Conservation (phyloP, 768 basidiomycete species). For the Boletus reticuloceps region DNA sequence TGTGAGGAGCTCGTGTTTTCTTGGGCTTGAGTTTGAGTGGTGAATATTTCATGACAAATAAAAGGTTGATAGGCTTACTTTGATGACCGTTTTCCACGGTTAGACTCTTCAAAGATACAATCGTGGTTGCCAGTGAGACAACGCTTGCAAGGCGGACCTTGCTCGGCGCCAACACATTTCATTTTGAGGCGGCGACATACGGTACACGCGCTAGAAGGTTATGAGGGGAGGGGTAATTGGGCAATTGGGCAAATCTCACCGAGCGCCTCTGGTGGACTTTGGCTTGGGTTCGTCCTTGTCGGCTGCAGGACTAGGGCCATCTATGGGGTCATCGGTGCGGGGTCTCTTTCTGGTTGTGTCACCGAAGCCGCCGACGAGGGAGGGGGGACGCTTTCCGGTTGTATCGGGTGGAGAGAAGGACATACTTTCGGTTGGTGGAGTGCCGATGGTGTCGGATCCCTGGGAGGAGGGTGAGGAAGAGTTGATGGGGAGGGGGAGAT, state of each 20-base stretch:
- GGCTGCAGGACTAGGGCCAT: slow-evolving; percentile 47
- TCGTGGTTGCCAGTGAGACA: slow-evolving; percentile 78
- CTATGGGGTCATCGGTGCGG: slow-evolving; percentile 53
- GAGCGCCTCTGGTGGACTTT: slow-evolving; percentile 85
- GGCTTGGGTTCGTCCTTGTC: slow-evolving; percentile 69
- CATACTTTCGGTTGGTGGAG: slow-evolving; percentile 65
- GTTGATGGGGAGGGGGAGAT: slow-evolving; percentile 53
- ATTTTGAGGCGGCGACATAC: slow-evolving; percentile 91
- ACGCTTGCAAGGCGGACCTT: slow-evolving; percentile 89
- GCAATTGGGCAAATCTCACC: slow-evolving; percentile 44
- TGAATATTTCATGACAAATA: slow-evolving; percentile 25
- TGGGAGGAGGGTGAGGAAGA: slow-evolving; percentile 81
- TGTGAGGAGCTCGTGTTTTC: slow-evolving; percentile 82
- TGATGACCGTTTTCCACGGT: slow-evolving; percentile 86
- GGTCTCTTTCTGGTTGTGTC: slow-evolving; percentile 55
- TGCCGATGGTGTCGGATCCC: slow-evolving; percentile 73
- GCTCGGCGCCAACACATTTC: slow-evolving; percentile 90
- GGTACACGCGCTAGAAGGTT: slow-evolving; percentile 70
- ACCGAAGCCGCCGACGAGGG: slow-evolving; percentile 35
- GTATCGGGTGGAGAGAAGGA: slow-evolving; percentile 48
- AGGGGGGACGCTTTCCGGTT: slow-evolving; percentile 68
- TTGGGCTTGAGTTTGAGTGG: slow-evolving; percentile 37
- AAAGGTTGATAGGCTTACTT: slow-evolving; percentile 48
- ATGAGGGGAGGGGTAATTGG: slow-evolving; percentile 7
- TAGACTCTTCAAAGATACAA: slow-evolving; percentile 96